A percentile compares a stretch with the other conserved stretches of the same genome.
These are phyloP conservation scores for Aspergillus tubingensis DNA, from an alignment of 2,329 filamentous ascomycete genomes.

Conservation along the genomic window DNA sequence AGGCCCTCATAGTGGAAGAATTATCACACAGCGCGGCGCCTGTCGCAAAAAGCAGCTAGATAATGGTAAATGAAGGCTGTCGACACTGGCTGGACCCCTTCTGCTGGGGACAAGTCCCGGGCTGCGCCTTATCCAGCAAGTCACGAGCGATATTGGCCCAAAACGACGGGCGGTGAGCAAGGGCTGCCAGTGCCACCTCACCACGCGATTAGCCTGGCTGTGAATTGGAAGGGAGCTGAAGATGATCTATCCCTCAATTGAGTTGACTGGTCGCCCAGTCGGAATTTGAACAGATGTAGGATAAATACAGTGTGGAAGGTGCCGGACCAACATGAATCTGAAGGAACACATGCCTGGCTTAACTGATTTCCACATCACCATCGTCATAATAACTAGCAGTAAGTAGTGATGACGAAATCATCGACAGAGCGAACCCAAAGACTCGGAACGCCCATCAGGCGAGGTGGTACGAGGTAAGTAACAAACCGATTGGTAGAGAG, in stretches of 20 bases:
- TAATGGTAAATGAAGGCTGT: constrained; percentile 2
- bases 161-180: constrained; percentile 19
- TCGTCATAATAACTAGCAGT: not conserved
- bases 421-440: not conserved
- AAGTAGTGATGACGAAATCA: constrained; percentile 21
- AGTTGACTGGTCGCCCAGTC: not conserved
- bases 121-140: not conserved
- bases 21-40: not conserved
- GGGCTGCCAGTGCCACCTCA: constrained; percentile 14
- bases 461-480: not conserved
- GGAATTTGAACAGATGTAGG: not conserved
- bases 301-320: no score
- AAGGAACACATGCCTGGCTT: no score
- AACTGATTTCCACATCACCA: not conserved
- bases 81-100: not conserved
- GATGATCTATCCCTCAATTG: not conserved
- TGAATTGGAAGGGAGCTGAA: not conserved
- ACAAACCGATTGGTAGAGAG: not conserved
- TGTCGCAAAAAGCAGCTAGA: not conserved
- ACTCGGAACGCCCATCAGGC: not conserved
- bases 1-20: constrained; percentile 52
- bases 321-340: no score
- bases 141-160: not conserved
- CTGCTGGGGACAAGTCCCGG: not conserved
- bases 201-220: constrained; percentile 8